A percentile compares a stretch with the other conserved stretches of the same genome.
These are phyloP conservation scores for Telopea speciosissima DNA, from an alignment of 177 flowering plant species.

Conservation along the genomic window DNA sequence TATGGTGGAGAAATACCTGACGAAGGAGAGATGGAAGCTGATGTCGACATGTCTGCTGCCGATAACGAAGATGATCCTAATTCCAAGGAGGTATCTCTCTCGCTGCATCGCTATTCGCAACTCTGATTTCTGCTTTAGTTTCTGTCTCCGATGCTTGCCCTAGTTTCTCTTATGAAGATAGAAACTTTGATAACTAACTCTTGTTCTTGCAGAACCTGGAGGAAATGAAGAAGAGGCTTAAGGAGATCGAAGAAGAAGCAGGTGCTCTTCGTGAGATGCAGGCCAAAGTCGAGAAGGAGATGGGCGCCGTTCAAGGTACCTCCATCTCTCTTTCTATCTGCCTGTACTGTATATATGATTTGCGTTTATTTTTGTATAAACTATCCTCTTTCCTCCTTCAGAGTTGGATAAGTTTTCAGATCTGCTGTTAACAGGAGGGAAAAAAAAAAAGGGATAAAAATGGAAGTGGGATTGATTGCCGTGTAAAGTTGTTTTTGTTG, in stretches of 20 bases:
- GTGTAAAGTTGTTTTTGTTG: no score
- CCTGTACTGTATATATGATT: not conserved
- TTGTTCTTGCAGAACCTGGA: conserved; percentile 26
- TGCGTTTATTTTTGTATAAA: not conserved
- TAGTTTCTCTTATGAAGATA: not conserved
- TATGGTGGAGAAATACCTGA: not conserved
- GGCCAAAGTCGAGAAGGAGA: conserved; percentile 49
- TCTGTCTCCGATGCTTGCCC: not conserved
- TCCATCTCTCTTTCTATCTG: not conserved
- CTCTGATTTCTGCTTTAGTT: not conserved
- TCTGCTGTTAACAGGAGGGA: no score
- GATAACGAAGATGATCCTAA: not conserved
- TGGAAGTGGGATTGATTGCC: no score
- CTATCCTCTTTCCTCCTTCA: no score
- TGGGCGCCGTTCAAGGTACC: conserved; percentile 36
- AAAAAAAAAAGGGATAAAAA: no score
- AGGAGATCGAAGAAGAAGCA: conserved; percentile 55
- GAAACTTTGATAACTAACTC: not conserved
- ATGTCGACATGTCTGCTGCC: not conserved
- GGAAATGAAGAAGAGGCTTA: conserved; percentile 48
- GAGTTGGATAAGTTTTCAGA: no score
- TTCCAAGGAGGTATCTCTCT: not conserved
- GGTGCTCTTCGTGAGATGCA: conserved; percentile 57
- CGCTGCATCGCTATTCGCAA: not conserved
- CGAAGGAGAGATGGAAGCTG: not conserved